phyloP scores from a whole-genome alignment of 2,329 filamentous ascomycete species.

The Colletotrichum neosansevieriae region DNA sequence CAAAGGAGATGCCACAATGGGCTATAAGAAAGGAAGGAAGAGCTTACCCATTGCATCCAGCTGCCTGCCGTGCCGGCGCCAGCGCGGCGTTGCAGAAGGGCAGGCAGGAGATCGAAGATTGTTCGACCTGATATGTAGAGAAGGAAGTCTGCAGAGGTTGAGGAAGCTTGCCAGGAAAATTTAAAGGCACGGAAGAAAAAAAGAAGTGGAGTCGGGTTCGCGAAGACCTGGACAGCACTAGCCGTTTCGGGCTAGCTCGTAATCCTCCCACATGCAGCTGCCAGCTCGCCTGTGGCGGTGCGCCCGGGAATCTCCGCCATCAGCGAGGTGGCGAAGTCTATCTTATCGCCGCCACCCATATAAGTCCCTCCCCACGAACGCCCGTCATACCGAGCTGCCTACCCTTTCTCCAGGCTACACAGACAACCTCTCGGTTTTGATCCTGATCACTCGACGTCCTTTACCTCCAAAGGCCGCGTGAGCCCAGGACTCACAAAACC shows the following conservation, averaged over 20 bases:
- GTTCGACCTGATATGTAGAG: conserved; percentile 43
- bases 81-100: not conserved
- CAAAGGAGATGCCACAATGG: conserved; percentile 23
- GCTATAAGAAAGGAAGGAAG: conserved; percentile 10
- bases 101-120: conserved; percentile 24
- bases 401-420: not conserved
- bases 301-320: conserved; percentile 41
- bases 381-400: conserved; percentile 7
- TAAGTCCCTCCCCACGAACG: conserved; percentile 43
- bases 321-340: conserved; percentile 45
- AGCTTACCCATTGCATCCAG: conserved; percentile 34
- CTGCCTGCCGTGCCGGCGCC: conserved; percentile 18
- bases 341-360: conserved; percentile 40
- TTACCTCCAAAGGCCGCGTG: conserved; percentile 21
- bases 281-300: conserved; percentile 51
- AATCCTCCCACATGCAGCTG: conserved; percentile 32
- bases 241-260: conserved; percentile 33
- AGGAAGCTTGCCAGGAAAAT: conserved; percentile 46
- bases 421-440: not conserved
- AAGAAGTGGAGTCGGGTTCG: conserved; percentile 15
- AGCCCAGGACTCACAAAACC: conserved; percentile 35
- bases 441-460: conserved; percentile 1
- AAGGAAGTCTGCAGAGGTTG: conserved; percentile 37
- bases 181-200: conserved; percentile 37
- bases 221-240: conserved; percentile 46